Base-by-base conservation (phyloP, 805 yeast species). In the Zygosaccharomyces kombuchaensis region DNA sequence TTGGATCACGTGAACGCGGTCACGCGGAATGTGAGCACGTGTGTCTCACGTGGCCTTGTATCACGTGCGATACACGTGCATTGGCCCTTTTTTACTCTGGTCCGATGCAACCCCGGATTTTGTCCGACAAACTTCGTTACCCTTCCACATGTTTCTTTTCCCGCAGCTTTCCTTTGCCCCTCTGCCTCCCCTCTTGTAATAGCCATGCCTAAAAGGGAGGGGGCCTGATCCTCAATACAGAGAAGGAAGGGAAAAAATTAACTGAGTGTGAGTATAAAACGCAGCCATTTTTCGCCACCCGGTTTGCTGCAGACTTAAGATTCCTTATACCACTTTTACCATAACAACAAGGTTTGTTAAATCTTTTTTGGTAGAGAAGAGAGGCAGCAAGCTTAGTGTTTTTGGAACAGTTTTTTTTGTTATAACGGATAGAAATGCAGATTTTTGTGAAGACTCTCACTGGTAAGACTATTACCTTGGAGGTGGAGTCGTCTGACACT, bases 401-500 rank as follows among this genome's bases (percentile, higher is more conserved):
- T 38, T 26, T 19, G n/a, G 17, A 25, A 14, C 10, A 9, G 10
- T 26, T 38, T 36, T 22, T 6, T 22, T 17, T 36, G 17, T 36
- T 7, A 12, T 29, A 12, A 14, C 26, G 22, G 27, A 14, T 21
- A 21, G 21, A 10, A 59, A 85, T 85, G 91, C 91, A 84, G 70
- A 84, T 85, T 68, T 84, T 84, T 69, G 93, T 84, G 63, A 84
- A 84, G 76, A 84, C 90, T 51, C 71, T 84, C 67, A 84, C 93
- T 36, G 93, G 93, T 67, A 84, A 84, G 80, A 84, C 93, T 57
- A 84, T 84, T 67, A 84, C 93, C 60, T 72, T 82, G 56, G 87
- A 82, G 51, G 69, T 86, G 62, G 95, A 86, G 75, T 86, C 95
- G 51, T 85, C 93, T 50, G 95, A 87, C 77, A 86, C 95, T 57